These are phyloP conservation scores for Leccinum subtestaceum DNA, from an alignment of 768 basidiomycete species.

Conservation along the genomic window DNA sequence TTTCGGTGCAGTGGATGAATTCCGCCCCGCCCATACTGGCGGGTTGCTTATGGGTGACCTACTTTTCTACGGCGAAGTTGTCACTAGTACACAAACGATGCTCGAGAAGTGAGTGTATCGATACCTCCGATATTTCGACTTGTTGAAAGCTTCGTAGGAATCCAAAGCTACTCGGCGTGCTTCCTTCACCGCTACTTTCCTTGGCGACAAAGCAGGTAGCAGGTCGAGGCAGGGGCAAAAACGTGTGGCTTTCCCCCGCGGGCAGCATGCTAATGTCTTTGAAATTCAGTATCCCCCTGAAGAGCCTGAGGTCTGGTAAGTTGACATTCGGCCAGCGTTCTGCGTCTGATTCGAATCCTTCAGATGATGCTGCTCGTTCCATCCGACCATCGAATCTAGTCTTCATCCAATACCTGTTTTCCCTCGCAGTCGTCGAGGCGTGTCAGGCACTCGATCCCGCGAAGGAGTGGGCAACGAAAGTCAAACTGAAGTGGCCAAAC, in stretches of 20 bases:
- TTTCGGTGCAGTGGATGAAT: constrained; percentile 48
- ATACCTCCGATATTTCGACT: neutral
- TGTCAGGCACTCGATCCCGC: constrained; percentile 58
- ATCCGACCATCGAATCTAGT: constrained; percentile 60
- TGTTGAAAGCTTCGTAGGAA: constrained; percentile 53
- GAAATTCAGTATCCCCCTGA: constrained; percentile 23
- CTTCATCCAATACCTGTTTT: constrained; percentile 91
- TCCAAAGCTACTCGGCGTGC: constrained; percentile 57
- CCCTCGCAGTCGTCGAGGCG: constrained; percentile 85
- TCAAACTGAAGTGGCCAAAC: constrained; percentile 95
- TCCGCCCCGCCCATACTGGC: constrained; percentile 21
- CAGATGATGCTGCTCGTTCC: constrained; percentile 6
- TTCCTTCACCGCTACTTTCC: constrained; percentile 78
- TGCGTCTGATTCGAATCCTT: neutral
- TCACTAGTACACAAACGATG: constrained; percentile 94
- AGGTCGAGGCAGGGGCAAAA: constrained; percentile 85
- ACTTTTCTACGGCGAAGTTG: constrained; percentile 81
- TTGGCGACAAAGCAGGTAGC: constrained; percentile 85
- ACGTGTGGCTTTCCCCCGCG: constrained; percentile 88
- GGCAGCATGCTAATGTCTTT: constrained; percentile 77
- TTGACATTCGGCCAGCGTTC: neutral
- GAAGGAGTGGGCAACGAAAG: constrained; percentile 43
- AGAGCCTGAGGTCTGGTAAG: constrained; percentile 8
- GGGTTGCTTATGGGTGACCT: constrained; percentile 70
- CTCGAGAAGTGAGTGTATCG: constrained; percentile 71